These are phyloP conservation scores for Tricholoma sp. DNA, from an alignment of 768 basidiomycete species.

Conservation along the genomic window DNA sequence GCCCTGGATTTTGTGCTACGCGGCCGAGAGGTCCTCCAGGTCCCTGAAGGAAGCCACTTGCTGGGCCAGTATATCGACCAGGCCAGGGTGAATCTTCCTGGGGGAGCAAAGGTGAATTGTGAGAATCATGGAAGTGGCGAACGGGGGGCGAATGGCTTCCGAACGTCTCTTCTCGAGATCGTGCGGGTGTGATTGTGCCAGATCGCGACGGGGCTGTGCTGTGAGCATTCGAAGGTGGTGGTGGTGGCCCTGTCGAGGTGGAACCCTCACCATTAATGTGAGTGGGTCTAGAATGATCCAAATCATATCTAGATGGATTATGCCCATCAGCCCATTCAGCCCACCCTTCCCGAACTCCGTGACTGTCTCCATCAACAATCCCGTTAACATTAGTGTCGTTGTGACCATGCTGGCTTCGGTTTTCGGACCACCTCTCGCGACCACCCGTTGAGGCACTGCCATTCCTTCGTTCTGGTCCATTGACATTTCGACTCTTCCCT, in stretches of 20 bases:
- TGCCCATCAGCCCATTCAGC: constrained; percentile 15
- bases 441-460: constrained; percentile 8
- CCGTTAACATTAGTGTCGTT: not conserved
- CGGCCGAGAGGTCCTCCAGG: constrained; percentile 36
- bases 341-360: constrained; percentile 12
- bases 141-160: constrained; percentile 8
- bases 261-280: constrained; percentile 18
- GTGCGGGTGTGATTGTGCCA: constrained; percentile 18
- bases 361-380: constrained; percentile 1
- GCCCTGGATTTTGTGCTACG: constrained; percentile 44
- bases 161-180: constrained; percentile 14
- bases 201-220: constrained; percentile 15
- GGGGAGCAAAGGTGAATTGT: constrained; percentile 13
- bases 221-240: constrained; percentile 19
- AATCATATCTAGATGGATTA: constrained; percentile 3
- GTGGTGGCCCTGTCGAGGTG: constrained; percentile 18
- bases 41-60: constrained; percentile 45
- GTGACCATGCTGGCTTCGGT: constrained; percentile 4
- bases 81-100: constrained; percentile 22
- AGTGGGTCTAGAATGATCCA: not conserved
- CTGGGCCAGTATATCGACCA: constrained; percentile 43
- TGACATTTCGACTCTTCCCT: constrained; percentile 31
- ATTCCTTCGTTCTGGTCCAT: constrained; percentile 31
- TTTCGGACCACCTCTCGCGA: constrained; percentile 9
- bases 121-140: constrained; percentile 13